Evolutionary conservation across 257 asterid species (phyloP).

Genomic region (Solanum bukasovii): DNA sequence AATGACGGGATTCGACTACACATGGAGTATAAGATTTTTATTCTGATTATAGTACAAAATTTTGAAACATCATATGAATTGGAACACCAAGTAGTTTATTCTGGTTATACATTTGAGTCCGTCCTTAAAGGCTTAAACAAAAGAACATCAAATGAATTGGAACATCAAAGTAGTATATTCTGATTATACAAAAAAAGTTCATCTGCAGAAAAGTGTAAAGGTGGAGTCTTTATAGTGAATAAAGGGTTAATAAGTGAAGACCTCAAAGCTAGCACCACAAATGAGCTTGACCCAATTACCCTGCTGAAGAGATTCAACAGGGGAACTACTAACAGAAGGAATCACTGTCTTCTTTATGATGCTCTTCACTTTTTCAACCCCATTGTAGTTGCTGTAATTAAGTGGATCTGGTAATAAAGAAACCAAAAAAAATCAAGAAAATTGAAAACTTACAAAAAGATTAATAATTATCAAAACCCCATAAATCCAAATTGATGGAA

Average conservation of each 20-base stretch:
- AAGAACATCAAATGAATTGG: background rate
- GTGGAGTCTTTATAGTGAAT: background rate
- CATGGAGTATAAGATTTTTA: background rate
- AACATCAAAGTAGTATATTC: background rate
- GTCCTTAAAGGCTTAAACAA: background rate
- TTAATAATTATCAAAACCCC: background rate
- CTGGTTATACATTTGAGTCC: background rate
- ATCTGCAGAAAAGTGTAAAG: background rate
- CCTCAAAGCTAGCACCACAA: constrained; percentile 98
- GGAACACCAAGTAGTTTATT: background rate
- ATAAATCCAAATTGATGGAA: background rate
- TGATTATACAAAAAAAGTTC: background rate
- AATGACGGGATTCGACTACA: background rate
- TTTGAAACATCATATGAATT: background rate
- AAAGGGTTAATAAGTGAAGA: background rate
- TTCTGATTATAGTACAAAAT: background rate
- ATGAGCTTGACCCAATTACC: constrained; percentile 97
- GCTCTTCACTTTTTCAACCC: constrained; percentile 38
- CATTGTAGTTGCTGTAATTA: constrained; percentile 21
- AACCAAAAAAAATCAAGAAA: background rate
- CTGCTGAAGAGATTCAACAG: constrained; percentile 47
- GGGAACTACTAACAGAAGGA: constrained; percentile 46
- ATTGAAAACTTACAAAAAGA: background rate
- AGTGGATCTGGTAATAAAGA: constrained; percentile 19
- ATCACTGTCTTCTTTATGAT: constrained; percentile 35